phyloP scores from a whole-genome alignment of 164 flowering plant genomes.

The Cinnamomum micranthum region DNA sequence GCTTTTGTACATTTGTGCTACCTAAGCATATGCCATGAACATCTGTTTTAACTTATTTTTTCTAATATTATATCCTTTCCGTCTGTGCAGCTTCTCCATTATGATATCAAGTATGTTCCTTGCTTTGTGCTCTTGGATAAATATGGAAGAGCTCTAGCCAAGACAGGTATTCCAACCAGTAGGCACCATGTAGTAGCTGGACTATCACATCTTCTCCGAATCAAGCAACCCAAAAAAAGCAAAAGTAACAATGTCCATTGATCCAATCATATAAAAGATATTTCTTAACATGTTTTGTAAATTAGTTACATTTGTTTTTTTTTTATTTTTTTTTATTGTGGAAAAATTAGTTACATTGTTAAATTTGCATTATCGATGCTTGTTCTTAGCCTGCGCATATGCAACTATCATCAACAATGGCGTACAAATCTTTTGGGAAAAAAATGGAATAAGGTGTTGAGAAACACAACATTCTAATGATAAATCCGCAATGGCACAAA shows the following conservation, averaged over 20 bases:
- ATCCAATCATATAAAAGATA: no score
- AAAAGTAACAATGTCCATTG: background rate
- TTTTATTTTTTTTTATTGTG: no score
- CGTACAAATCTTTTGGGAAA: no score
- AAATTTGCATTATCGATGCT: no score
- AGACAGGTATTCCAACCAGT: constrained; percentile 73
- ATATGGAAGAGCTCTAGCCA: constrained; percentile 71
- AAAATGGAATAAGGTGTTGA: no score
- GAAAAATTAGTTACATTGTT: no score
- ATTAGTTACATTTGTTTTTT: no score
- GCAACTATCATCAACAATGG: no score
- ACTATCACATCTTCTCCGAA: constrained; percentile 58
- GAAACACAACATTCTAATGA: no score
- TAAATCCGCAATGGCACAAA: no score
- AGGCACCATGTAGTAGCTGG: constrained; percentile 74
- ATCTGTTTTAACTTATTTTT: background rate
- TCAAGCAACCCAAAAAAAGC: constrained; percentile 39
- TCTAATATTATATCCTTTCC: background rate
- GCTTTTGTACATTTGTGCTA: background rate
- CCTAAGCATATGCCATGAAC: background rate
- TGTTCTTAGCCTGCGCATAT: no score
- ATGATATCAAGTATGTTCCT: constrained; percentile 73
- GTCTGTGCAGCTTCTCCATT: constrained; percentile 65
- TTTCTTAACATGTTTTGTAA: no score
- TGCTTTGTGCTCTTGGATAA: constrained; percentile 81